A percentile compares a stretch with the other conserved stretches of the same genome.
These are phyloP conservation scores for Psilocybe cyanescens DNA, from an alignment of 768 basidiomycete species.

Conservation along the genomic window DNA sequence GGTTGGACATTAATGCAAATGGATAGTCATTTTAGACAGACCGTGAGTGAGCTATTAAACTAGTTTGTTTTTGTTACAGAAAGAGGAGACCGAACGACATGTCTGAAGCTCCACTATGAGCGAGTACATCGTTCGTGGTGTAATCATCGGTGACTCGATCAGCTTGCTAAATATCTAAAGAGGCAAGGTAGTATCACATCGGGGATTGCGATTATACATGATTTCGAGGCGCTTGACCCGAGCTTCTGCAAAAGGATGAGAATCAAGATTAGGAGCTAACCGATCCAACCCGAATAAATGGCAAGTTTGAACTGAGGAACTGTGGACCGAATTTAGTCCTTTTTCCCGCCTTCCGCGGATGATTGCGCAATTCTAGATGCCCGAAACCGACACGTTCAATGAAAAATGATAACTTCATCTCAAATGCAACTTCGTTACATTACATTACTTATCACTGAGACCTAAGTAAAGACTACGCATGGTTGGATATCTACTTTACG, in stretches of 20 bases:
- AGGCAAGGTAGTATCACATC: conserved; percentile 18
- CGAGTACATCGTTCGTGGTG: not conserved
- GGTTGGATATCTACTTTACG: conserved; percentile 39
- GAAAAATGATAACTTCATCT: conserved; percentile 34
- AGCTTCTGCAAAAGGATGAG: conserved; percentile 9
- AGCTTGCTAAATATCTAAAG: conserved; percentile 18
- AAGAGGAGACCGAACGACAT: not conserved
- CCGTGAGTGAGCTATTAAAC: conserved; percentile 15
- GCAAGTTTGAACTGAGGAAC: conserved; percentile 44
- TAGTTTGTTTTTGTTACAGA: not conserved
- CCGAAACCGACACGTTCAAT: conserved; percentile 36
- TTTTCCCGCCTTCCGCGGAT: conserved; percentile 50
- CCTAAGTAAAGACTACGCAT: conserved; percentile 33
- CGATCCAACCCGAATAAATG: conserved; percentile 39
- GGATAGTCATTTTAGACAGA: conserved; percentile 17
- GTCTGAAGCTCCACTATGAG: conserved; percentile 1
- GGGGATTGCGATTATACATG: conserved; percentile 18
- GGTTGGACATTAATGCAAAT: conserved; percentile 11
- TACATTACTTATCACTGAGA: conserved; percentile 29
- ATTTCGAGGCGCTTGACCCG: conserved; percentile 21
- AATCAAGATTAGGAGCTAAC: conserved; percentile 38
- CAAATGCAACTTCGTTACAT: conserved; percentile 29
- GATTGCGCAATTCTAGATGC: conserved; percentile 42
- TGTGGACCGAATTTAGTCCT: conserved; percentile 39
- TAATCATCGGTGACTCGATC: conserved; percentile 22